These are phyloP conservation scores for Teunomyces gatunensis DNA, from an alignment of 805 yeast genomes.

Conservation along the genomic window DNA sequence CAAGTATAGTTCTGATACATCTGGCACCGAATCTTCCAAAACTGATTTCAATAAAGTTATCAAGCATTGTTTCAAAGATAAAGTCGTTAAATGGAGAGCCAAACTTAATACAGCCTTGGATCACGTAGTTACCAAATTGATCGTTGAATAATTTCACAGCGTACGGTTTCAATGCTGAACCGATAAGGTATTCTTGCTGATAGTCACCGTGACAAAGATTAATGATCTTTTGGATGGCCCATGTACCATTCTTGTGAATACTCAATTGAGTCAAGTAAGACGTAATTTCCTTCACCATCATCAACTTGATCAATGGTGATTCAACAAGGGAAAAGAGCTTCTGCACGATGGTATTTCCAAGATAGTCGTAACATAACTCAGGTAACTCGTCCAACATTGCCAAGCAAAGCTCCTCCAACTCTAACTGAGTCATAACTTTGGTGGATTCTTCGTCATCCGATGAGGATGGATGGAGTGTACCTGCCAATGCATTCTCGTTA, in stretches of 20 bases:
- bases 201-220: conserved; percentile 52
- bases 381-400: conserved; percentile 88
- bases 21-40: conserved; percentile 93
- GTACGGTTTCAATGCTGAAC: conserved; percentile 70
- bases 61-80: conserved; percentile 77
- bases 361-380: conserved; percentile 84
- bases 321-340: conserved; percentile 71
- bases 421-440: conserved; percentile 43
- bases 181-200: conserved; percentile 57
- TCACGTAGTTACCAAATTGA: conserved; percentile 94
- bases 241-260: conserved; percentile 95
- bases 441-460: conserved; percentile 10
- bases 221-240: conserved; percentile 98
- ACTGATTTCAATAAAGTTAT: conserved; percentile 75
- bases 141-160: conserved; percentile 85
- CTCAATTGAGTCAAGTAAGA: conserved; percentile 89
- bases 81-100: conserved; percentile 87
- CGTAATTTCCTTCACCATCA: conserved; percentile 73
- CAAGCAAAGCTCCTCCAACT: conserved; percentile 76
- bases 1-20: conserved; percentile 90
- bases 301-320: conserved; percentile 67
- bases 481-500: conserved; percentile 21
- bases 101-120: conserved; percentile 90
- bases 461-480: conserved; percentile 1
- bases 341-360: conserved; percentile 95